Evolutionary conservation across 2,329 filamentous ascomycete genomes (phyloP), one percentile per base, ranked within the genome.

Genomic region (Botrytis byssoidea): DNA sequence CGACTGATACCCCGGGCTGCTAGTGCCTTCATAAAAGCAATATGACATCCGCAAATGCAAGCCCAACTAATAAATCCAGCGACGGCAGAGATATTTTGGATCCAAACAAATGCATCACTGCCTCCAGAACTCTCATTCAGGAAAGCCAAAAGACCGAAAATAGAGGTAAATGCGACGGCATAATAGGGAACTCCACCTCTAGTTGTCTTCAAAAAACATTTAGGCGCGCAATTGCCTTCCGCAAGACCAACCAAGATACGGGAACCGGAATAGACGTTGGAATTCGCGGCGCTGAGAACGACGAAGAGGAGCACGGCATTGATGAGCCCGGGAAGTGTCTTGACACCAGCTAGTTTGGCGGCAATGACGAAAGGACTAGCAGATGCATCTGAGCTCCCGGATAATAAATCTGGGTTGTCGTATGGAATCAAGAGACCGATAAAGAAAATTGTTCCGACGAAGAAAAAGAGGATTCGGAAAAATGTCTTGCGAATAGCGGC

Each of bases 51-150:
- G 79, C 85, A 87, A 81, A 92, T 92, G 79, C 88, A 88, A 10
- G 88, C 85, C 91, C 92, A 94, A 55, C 87, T 89, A 77, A 93
- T 91, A 81, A 93, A 90, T 9, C 90, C 91, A 6, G 89, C 90
- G 10, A 91, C 89, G 70, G 89, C 88, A 22, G 87, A 90, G 77
- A 93, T 89, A 83, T 92, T 92, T 77, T 93, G 85, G 63, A 93
- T 85, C 91, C 91, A 94, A 84, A 88, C 85, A 83, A 93, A 93
- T 32, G 92, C 91, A 9, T 85, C 82, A 5, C 84, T 85, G 63
- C 89, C 90, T 74, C 82, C 84, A 61, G 84, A 82, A 16, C 88
- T 89, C 22, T 92, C 84, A 81, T 92, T 92, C 74, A 93, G 85
- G 83, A 92, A 93, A 25, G 86, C 89, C 18, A 94, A 86, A 7